Evolutionary conservation across 495 filamentous ascomycete genomes (phyloP).

Genomic region (Penicillium egyptiacum): DNA sequence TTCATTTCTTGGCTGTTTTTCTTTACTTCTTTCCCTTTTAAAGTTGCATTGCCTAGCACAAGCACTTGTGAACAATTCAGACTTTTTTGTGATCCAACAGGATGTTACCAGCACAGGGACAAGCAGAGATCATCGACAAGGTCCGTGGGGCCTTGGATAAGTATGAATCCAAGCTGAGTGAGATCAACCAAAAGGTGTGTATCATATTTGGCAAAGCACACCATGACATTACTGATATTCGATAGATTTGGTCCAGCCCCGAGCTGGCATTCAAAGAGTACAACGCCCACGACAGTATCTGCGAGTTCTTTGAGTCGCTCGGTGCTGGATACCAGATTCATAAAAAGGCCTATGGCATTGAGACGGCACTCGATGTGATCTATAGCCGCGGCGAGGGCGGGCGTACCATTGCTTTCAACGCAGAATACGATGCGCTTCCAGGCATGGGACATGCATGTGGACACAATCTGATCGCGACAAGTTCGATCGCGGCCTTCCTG

Average conservation of each 20-base stretch:
- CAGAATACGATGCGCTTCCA: conserved; percentile 55
- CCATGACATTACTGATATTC: neutral
- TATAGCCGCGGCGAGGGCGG: conserved; percentile 41
- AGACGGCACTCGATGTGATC: conserved; percentile 55
- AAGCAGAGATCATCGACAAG: conserved; percentile 26
- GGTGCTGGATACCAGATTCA: conserved; percentile 31
- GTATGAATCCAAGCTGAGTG: conserved; percentile 34
- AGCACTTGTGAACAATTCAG: neutral
- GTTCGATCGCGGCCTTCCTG: conserved; percentile 44
- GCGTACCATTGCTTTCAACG: conserved; percentile 45
- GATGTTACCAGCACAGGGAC: conserved; percentile 19
- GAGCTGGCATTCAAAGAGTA: conserved; percentile 56
- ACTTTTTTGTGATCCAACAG: conserved; percentile 1
- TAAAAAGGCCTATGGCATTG: conserved; percentile 48
- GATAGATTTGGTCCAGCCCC: conserved; percentile 48
- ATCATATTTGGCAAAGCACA: no score
- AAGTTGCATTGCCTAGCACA: neutral
- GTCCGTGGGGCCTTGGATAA: conserved; percentile 30
- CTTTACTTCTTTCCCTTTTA: neutral
- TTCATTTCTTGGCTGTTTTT: conserved; percentile 1
- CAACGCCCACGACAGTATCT: conserved; percentile 52
- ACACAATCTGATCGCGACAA: conserved; percentile 49
- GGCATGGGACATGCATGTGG: conserved; percentile 50
- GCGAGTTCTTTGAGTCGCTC: conserved; percentile 40
- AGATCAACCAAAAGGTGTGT: conserved; percentile 48